Conservation (phyloP, 2,329 filamentous ascomycete species). For the Alternaria postmessia region DNA sequence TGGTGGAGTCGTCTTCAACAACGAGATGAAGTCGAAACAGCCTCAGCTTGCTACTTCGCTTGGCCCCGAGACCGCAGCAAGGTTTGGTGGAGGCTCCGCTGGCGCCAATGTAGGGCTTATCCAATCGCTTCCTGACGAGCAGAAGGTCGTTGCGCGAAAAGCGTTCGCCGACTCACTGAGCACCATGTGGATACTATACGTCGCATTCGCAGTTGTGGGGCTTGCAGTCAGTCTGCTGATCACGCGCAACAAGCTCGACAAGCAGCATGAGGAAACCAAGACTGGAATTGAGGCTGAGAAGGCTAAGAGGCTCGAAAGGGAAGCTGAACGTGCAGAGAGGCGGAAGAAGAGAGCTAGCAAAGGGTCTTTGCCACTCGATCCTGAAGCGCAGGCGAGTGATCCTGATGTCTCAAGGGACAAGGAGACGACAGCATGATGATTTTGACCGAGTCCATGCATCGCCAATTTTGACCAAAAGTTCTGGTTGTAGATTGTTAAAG, state of each 20-base stretch:
- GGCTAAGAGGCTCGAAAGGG: conserved; percentile 49
- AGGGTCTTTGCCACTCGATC: conserved; percentile 26
- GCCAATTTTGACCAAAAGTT: not conserved
- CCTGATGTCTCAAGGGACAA: conserved; percentile 3
- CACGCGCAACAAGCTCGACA: conserved; percentile 52
- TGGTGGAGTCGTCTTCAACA: conserved; percentile 82
- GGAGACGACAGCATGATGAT: conserved; percentile 14
- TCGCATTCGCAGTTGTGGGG: conserved; percentile 51
- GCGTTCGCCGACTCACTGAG: conserved; percentile 56
- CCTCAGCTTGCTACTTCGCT: conserved; percentile 60
- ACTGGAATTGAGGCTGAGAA: conserved; percentile 57
- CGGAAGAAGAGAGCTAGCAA: conserved; percentile 38
- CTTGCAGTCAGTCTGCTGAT: conserved; percentile 53
- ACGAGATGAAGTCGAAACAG: conserved; percentile 69
- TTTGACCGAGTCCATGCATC: not conserved
- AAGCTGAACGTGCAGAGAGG: conserved; percentile 42
- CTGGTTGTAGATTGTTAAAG: not conserved
- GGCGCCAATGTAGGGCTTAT: conserved; percentile 68
- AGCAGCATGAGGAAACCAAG: conserved; percentile 59
- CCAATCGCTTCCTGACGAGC: conserved; percentile 57
- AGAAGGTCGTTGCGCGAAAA: conserved; percentile 53
- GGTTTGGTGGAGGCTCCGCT: conserved; percentile 67
- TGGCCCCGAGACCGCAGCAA: conserved; percentile 58
- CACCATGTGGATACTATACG: conserved; percentile 61
- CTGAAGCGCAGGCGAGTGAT: conserved; percentile 19